Percentiles rank a stretch among this genome's conserved stretches.
Evolutionary conservation across 768 basidiomycete genomes (phyloP).

Genomic region (Collybiopsis confluens): DNA sequence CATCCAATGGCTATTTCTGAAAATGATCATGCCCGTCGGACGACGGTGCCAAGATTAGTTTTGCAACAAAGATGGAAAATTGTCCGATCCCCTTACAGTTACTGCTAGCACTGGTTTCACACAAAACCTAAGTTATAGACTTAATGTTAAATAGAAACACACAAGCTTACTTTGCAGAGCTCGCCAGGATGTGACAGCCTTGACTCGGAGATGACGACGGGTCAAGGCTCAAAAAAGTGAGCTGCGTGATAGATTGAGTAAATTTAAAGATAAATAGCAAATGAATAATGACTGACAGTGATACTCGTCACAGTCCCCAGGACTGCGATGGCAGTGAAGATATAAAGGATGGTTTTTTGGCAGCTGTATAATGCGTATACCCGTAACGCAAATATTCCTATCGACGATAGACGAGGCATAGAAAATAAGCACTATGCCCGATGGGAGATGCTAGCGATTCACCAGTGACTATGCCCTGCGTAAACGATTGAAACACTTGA

Average conservation of each 20-base stretch:
- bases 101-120: no score
- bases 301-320: neutral
- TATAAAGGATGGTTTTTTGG: neutral
- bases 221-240: neutral
- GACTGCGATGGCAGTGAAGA: neutral
- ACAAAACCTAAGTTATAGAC: neutral
- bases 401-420: neutral
- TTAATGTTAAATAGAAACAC: neutral
- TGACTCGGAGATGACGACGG: neutral
- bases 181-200: neutral
- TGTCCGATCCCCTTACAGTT: no score
- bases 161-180: no score
- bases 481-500: neutral
- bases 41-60: neutral
- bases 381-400: neutral
- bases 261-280: neutral
- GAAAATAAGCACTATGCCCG: no score
- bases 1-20: constrained; percentile 1
- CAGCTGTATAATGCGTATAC: constrained; percentile 1
- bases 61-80: neutral
- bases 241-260: neutral
- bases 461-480: constrained; percentile 1
- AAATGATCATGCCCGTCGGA: neutral
- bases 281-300: neutral
- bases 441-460: no score